phyloP scores from a whole-genome alignment of 192 early-diverging fungal species.

The Entomortierella parvispora region DNA sequence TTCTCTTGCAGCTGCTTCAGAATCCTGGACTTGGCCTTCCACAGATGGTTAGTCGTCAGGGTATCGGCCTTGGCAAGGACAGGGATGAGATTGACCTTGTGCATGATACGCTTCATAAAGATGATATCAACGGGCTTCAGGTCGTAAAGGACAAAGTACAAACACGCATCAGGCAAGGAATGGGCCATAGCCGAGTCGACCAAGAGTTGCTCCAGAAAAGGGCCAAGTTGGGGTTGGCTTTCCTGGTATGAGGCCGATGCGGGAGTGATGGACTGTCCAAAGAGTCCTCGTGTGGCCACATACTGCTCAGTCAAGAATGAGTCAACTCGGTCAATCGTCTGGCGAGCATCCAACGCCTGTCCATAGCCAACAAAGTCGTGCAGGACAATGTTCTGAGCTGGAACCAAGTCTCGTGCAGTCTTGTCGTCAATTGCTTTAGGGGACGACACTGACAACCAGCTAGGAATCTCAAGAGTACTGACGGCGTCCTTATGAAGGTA shows the following conservation, averaged over 20 bases:
- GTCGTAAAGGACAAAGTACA: conserved; percentile 50
- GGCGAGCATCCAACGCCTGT: conserved; percentile 27
- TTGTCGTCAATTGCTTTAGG: not conserved
- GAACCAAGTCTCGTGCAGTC: conserved; percentile 1
- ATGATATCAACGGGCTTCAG: conserved; percentile 90
- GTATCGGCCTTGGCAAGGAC: conserved; percentile 96
- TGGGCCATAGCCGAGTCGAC: conserved; percentile 49
- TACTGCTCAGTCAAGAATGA: conserved; percentile 39
- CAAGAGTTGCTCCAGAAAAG: conserved; percentile 38
- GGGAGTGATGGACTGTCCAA: conserved; percentile 30
- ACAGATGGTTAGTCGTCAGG: conserved; percentile 83
- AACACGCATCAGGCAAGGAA: conserved; percentile 39
- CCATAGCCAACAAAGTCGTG: conserved; percentile 53
- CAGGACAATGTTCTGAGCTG: conserved; percentile 40
- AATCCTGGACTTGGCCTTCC: conserved; percentile 87
- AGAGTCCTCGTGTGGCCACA: conserved; percentile 29
- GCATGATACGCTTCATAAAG: conserved; percentile 94
- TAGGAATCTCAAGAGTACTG: conserved; percentile 43
- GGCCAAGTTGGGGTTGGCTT: conserved; percentile 1
- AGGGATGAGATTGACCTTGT: conserved; percentile 93
- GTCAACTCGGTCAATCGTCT: conserved; percentile 41
- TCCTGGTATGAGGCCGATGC: conserved; percentile 18
- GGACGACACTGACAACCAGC: conserved; percentile 33
- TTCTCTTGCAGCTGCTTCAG: conserved; percentile 45
- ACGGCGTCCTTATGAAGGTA: conserved; percentile 19